Evolutionary conservation across 495 filamentous ascomycete genomes (phyloP).

Genomic region (Lasiosphaeria miniovina): DNA sequence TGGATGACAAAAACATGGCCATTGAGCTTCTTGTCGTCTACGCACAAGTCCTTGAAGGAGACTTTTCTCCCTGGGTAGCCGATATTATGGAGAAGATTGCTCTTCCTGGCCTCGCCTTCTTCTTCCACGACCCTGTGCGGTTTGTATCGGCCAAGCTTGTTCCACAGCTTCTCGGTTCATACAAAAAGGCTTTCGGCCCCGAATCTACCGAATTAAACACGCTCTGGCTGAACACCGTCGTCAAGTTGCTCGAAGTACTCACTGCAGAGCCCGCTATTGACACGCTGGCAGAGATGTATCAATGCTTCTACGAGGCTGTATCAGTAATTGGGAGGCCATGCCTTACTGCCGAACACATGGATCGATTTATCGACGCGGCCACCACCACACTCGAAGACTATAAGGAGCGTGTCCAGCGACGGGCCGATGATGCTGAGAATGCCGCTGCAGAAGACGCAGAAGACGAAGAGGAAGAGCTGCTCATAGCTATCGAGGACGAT

Average conservation of each 20-base stretch:
- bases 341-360: conserved; percentile 74
- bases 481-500: conserved; percentile 95
- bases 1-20: conserved; percentile 99
- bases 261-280: conserved; percentile 93
- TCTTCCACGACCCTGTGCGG: conserved; percentile 98
- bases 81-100: conserved; percentile 97
- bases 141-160: conserved; percentile 93
- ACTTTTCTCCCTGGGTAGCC: conserved; percentile 87
- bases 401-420: conserved; percentile 74
- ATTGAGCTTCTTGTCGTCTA: conserved; percentile 97
- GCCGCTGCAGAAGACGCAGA: conserved; percentile 62
- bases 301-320: conserved; percentile 98
- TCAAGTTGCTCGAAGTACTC: conserved; percentile 91
- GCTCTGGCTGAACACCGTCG: conserved; percentile 83
- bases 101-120: conserved; percentile 90
- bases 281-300: conserved; percentile 97
- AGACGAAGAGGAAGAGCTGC: conserved; percentile 73
- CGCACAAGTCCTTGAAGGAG: conserved; percentile 85
- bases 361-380: conserved; percentile 78
- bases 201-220: conserved; percentile 67
- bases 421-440: conserved; percentile 67
- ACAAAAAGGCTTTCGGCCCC: conserved; percentile 82
- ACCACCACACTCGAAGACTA: conserved; percentile 87
- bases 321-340: conserved; percentile 87
- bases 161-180: conserved; percentile 89